phyloP scores from a whole-genome alignment of 1,139 yeast genomes.

The Suhomyces maxii region DNA sequence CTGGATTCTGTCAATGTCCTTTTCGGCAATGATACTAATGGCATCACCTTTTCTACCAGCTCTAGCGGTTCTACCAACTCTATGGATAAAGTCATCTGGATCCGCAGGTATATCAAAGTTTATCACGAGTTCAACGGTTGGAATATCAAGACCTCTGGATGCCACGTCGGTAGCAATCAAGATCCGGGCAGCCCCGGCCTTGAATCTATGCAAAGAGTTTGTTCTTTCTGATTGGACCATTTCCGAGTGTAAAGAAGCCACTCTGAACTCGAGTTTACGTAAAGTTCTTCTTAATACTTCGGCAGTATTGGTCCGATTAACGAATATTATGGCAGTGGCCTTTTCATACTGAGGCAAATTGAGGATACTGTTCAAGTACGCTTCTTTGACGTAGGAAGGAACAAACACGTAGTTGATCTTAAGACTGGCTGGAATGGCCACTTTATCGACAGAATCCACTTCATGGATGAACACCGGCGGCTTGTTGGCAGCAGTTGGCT shows the following conservation, averaged over 20 bases:
- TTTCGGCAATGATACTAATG: conserved; percentile 74
- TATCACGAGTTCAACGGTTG: conserved; percentile 82
- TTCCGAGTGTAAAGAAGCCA: conserved; percentile 89
- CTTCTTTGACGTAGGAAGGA: conserved; percentile 89
- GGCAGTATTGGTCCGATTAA: conserved; percentile 86
- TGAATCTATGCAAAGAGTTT: conserved; percentile 84
- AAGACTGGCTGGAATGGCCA: conserved; percentile 79
- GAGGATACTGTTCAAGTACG: conserved; percentile 72
- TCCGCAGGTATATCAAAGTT: conserved; percentile 95
- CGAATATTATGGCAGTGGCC: conserved; percentile 80
- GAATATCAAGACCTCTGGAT: conserved; percentile 95
- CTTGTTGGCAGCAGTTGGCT: conserved; percentile 60
- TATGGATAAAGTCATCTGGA: conserved; percentile 93
- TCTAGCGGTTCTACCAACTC: conserved; percentile 99
- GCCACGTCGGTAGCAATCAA: conserved; percentile 96
- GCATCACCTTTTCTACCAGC: conserved; percentile 75
- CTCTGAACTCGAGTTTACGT: conserved; percentile 70
- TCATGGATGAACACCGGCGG: conserved; percentile 77
- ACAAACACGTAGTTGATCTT: conserved; percentile 53
- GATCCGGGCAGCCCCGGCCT: conserved; percentile 92
- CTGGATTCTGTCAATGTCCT: conserved; percentile 77
- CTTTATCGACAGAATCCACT: conserved; percentile 66
- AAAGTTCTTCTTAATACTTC: conserved; percentile 79
- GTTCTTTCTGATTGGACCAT: conserved; percentile 93
- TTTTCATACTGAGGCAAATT: conserved; percentile 61